Conservation (phyloP, 805 yeast species). For the Tetrapisispora arboricola region DNA sequence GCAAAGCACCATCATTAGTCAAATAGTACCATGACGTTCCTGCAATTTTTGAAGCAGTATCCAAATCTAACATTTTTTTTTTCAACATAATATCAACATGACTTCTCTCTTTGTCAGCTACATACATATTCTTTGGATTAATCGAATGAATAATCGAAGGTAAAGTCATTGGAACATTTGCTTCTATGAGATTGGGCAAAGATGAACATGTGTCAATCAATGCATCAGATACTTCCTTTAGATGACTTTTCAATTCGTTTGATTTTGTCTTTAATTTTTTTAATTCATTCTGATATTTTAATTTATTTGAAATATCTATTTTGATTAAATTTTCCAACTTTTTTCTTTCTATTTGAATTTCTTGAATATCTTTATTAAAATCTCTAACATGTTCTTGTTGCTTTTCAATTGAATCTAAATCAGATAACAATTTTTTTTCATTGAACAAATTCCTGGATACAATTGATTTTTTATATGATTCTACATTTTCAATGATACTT, state of each 20-base stretch:
- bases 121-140: constrained; percentile 31
- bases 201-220: constrained; percentile 30
- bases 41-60: constrained; percentile 60
- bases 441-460: constrained; percentile 20
- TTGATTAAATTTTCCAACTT: constrained; percentile 21
- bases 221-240: constrained; percentile 22
- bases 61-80: constrained; percentile 61
- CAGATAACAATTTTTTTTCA: constrained; percentile 14
- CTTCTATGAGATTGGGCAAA: constrained; percentile 55
- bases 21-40: constrained; percentile 84
- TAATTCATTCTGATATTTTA: constrained; percentile 10
- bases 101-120: constrained; percentile 30
- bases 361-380: constrained; percentile 16
- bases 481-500: constrained; percentile 10
- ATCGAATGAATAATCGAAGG: constrained; percentile 43
- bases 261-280: constrained; percentile 16
- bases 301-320: constrained; percentile 12
- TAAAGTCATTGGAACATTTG: constrained; percentile 33
- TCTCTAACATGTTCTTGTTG: constrained; percentile 17
- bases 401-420: constrained; percentile 23
- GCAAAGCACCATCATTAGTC: constrained; percentile 69
- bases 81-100: constrained; percentile 64
- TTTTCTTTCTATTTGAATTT: constrained; percentile 24
- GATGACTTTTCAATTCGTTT: constrained; percentile 7
- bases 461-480: constrained; percentile 18